Conservation (phyloP, 139 green algal genomes). For the Picochlorum costavermella region DNA sequence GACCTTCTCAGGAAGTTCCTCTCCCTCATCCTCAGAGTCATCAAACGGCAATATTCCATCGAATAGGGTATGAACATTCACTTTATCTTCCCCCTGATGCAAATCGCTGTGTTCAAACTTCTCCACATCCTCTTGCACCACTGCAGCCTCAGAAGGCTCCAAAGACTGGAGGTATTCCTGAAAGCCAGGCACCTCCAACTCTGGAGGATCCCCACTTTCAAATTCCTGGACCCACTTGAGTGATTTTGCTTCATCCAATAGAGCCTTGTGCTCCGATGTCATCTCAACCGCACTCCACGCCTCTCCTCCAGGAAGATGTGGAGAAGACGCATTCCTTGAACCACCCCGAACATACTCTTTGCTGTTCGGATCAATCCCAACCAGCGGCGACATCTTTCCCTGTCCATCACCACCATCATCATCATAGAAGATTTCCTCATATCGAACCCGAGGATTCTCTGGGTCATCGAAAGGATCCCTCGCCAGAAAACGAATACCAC, state of each 20-base stretch:
- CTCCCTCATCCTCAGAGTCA: not conserved
- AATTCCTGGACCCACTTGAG: constrained; percentile 47
- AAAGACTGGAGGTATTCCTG: not conserved
- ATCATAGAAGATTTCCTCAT: not conserved
- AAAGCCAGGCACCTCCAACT: constrained; percentile 45
- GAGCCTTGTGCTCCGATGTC: constrained; percentile 19
- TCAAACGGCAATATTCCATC: constrained; percentile 1
- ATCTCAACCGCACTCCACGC: constrained; percentile 19
- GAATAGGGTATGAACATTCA: not conserved
- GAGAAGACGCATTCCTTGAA: constrained; percentile 17
- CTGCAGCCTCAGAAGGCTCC: constrained; percentile 10
- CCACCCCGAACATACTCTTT: not conserved
- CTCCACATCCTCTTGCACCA: not conserved
- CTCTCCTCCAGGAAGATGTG: constrained; percentile 48
- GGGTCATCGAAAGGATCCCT: not conserved
- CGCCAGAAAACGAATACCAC: too few relatives aligned
- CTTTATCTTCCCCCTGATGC: constrained; percentile 4
- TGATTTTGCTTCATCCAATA: constrained; percentile 29
- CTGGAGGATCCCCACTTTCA: constrained; percentile 10
- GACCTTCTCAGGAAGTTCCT: constrained; percentile 1
- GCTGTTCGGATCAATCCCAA: not conserved
- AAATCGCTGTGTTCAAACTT: not conserved
- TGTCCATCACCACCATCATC: not conserved
- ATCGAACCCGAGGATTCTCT: not conserved
- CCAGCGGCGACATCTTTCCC: not conserved